Evolutionary conservation across 2,329 filamentous ascomycete genomes (phyloP).

Genomic region (Pseudocercospora cruenta): DNA sequence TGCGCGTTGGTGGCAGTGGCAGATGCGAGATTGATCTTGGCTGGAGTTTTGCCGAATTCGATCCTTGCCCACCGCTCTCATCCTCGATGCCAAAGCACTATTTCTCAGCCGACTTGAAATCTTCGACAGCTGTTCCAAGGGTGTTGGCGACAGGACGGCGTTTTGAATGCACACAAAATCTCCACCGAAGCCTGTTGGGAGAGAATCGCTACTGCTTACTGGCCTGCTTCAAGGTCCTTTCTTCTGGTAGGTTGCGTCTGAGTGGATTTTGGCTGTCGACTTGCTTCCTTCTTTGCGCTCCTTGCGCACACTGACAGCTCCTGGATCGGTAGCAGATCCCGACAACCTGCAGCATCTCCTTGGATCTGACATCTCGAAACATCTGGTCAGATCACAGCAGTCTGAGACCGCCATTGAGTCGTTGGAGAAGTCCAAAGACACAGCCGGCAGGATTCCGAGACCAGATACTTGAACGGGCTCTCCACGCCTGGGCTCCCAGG

Average conservation of each 20-base stretch:
- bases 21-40: constrained; percentile 1
- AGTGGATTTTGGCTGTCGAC: constrained; percentile 6
- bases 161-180: too few species aligned
- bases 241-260: not conserved
- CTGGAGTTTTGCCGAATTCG: not conserved
- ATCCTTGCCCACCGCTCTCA: not conserved
- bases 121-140: too few species aligned
- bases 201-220: not conserved
- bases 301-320: constrained; percentile 10
- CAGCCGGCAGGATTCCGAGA: constrained; percentile 18
- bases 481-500: constrained; percentile 12
- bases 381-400: constrained; percentile 15
- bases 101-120: too few species aligned
- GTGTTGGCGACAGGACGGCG: too few species aligned
- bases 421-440: constrained; percentile 13
- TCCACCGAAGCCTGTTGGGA: too few species aligned
- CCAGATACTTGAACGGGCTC: constrained; percentile 21
- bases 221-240: not conserved
- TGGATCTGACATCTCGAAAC: constrained; percentile 9
- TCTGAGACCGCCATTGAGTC: constrained; percentile 21
- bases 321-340: constrained; percentile 4
- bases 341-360: not conserved
- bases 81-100: too few species aligned
- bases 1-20: constrained; percentile 19
- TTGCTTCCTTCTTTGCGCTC: constrained; percentile 15